Evolutionary conservation across 2,329 filamentous ascomycete genomes (phyloP).

Genomic region (Colletotrichum sp.): DNA sequence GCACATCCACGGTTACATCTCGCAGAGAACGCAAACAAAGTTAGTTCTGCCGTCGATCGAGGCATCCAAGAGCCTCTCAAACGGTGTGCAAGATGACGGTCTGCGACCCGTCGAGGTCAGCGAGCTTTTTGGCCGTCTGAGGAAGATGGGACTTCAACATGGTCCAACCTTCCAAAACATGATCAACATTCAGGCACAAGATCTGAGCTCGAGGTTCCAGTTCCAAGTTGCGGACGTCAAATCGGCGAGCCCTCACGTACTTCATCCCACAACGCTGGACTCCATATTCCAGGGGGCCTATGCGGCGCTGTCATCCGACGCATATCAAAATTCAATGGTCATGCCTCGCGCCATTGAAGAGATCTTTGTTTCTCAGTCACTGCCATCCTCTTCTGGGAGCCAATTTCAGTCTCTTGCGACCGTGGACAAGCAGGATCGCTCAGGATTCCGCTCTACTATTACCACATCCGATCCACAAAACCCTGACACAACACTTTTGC

Average conservation of each 20-base stretch:
- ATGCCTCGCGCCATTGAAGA: conserved; percentile 16
- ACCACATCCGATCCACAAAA: neutral
- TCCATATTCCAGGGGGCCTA: conserved; percentile 7
- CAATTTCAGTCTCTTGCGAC: neutral
- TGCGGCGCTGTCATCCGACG: neutral
- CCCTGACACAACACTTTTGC: neutral
- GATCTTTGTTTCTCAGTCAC: conserved; percentile 38
- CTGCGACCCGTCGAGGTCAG: conserved; percentile 39
- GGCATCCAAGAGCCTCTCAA: conserved; percentile 28
- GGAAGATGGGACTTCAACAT: neutral
- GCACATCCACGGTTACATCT: neutral
- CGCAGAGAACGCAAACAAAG: conserved; percentile 23
- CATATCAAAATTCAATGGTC: neutral
- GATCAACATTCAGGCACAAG: conserved; percentile 18
- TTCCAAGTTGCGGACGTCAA: conserved; percentile 48
- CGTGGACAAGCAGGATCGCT: neutral
- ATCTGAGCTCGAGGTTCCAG: conserved; percentile 50
- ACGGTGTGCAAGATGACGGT: neutral
- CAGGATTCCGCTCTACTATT: neutral
- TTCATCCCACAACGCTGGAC: conserved; percentile 9
- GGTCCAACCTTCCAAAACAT: conserved; percentile 5
- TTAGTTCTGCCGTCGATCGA: neutral
- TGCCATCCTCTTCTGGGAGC: neutral
- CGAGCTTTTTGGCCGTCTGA: conserved; percentile 45
- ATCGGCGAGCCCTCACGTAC: conserved; percentile 48